Evolutionary conservation across 768 basidiomycete species (phyloP).

Genomic region (Sporobolomyces pararoseus): DNA sequence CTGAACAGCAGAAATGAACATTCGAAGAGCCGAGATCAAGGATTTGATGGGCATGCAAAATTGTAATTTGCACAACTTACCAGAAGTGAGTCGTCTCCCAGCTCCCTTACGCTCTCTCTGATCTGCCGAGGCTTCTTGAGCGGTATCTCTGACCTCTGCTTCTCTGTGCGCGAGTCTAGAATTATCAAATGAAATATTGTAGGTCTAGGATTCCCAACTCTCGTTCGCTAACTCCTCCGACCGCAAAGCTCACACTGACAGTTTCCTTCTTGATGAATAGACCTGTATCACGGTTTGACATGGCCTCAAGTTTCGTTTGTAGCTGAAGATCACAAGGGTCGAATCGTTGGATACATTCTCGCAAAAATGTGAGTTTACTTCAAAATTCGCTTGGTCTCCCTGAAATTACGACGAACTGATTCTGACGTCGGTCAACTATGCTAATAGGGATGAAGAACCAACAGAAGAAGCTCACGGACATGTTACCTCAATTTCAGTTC

Average conservation of each 20-base stretch:
- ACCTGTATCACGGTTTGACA: conserved; percentile 81
- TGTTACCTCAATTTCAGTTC: conserved; percentile 92
- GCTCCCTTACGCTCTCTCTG: conserved; percentile 49
- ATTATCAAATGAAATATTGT: conserved; percentile 45
- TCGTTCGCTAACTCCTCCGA: no score
- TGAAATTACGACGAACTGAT: no score
- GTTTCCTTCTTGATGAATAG: no score
- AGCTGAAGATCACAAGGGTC: conserved; percentile 80
- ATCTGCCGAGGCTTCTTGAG: no score
- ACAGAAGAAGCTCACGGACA: conserved; percentile 72
- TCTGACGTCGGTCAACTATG: not conserved
- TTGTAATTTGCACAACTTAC: conserved; percentile 85
- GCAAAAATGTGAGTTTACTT: conserved; percentile 82
- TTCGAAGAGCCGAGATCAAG: conserved; percentile 55
- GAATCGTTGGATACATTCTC: conserved; percentile 91
- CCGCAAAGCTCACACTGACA: no score
- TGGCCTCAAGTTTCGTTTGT: conserved; percentile 94
- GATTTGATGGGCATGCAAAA: conserved; percentile 91
- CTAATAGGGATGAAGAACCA: conserved; percentile 57
- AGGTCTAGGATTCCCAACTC: not conserved
- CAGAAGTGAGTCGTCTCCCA: conserved; percentile 69
- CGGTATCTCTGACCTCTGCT: no score
- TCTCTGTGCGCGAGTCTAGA: conserved; percentile 17
- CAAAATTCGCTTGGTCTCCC: no score
- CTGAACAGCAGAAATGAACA: conserved; percentile 51